Base-by-base conservation (phyloP, 2,329 filamentous ascomycete genomes). In the Ilyonectria mors-panacis region DNA sequence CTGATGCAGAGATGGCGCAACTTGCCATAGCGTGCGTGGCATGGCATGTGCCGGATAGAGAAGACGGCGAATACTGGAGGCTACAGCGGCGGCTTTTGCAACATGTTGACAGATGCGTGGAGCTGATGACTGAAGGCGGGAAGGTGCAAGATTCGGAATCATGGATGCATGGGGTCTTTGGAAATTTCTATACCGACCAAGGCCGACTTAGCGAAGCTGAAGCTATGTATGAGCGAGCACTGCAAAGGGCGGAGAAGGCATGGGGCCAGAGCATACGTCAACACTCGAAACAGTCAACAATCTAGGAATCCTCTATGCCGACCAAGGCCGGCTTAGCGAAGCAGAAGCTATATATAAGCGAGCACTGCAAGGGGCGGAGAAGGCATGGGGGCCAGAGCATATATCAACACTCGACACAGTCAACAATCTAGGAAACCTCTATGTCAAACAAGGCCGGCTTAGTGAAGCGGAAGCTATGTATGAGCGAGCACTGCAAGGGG, bases 341-440 rank as follows among this genome's bases (percentile, higher is more conserved):
- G 70, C 75, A 19, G 73, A 79, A 69, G 65, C 59, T 2, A 80
- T 79, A 71, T 80, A 73, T 30, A 7, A 67, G 13, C 77, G 76
- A 44, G 77, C 76, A 55, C 66, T 80, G 5, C 55, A 73, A 74
- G 73, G 76, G 42, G 67, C 70, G 17, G 70, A 77, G 60, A 70
- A 71, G 45, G 65, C 48, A 19, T 51, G 17, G 26, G 48, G 26
- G n/a, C 26, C 26, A 19, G 21, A 28, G 7, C 26, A 51, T n/a
- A 55, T 12, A 28, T 55, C 9, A 17, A 55, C 28, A 17, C 51
- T 55, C 17, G 3, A 8, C 2, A 42, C n/a, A 23, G 33, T 55
- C 28, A 39, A 26, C 28, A 55, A 55, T 55, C 51, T 55, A 23
- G 51, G 51, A 23, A 13, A 10, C n/a, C 67, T 79, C 53, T 79